Percentiles rank a stretch among this genome's conserved stretches.
These are phyloP conservation scores for Elongisporangium prolatum DNA, from an alignment of 352 stramenopile species.

Conservation along the genomic window DNA sequence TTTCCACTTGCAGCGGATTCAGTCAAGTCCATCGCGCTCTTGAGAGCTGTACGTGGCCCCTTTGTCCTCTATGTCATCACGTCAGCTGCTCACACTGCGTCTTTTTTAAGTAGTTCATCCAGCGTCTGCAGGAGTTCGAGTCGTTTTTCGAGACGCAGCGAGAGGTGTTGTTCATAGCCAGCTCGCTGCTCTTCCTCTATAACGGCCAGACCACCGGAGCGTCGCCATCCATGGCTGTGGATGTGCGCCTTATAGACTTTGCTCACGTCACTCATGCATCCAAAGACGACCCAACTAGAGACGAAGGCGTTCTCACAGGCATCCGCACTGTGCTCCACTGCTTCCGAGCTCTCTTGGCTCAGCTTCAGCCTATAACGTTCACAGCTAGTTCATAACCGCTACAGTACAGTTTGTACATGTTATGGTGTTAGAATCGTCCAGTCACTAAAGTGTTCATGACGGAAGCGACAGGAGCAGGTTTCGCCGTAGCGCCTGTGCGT, in stretches of 20 bases:
- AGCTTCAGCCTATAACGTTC: neutral
- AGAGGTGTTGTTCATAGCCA: conserved; percentile 89
- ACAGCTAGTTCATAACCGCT: neutral
- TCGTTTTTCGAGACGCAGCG: conserved; percentile 79
- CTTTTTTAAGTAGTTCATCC: conserved; percentile 43
- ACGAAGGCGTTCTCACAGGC: conserved; percentile 59
- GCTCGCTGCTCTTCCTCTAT: conserved; percentile 94
- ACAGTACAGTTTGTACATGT: neutral
- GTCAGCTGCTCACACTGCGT: neutral
- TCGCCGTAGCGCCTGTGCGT: conserved; percentile 8
- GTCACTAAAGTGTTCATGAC: neutral
- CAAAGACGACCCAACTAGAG: conserved; percentile 12
- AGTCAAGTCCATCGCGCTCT: conserved; percentile 22
- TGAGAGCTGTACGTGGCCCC: conserved; percentile 32
- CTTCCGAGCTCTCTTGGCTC: conserved; percentile 21
- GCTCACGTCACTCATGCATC: conserved; percentile 45
- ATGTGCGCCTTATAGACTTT: conserved; percentile 86
- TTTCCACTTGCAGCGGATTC: conserved; percentile 41
- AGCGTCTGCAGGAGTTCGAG: conserved; percentile 52
- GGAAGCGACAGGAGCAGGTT: neutral
- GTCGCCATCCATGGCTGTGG: conserved; percentile 25
- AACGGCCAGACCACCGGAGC: conserved; percentile 44
- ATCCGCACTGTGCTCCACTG: conserved; percentile 44
- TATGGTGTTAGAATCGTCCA: neutral
- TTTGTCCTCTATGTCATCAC: neutral